Conservation (phyloP, 768 basidiomycete species). For the Tricholoma sp. region DNA sequence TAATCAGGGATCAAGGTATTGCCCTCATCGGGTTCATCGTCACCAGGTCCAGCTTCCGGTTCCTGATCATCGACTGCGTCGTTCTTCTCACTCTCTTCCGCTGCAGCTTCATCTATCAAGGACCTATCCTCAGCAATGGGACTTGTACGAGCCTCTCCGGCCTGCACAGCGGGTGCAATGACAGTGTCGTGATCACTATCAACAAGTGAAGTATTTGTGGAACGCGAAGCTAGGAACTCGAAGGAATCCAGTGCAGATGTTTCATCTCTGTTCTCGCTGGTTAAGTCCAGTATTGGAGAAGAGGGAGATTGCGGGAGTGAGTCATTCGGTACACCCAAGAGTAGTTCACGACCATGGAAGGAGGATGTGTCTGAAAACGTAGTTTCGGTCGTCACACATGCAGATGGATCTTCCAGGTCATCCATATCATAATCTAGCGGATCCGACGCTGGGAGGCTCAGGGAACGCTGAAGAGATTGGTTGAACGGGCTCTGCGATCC, state of each 20-base stretch:
- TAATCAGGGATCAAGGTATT: constrained; percentile 40
- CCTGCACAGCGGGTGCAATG: not conserved
- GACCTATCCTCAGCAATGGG: not conserved
- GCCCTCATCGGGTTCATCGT: not conserved
- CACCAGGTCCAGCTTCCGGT: not conserved
- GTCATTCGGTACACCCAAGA: not conserved
- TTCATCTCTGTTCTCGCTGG: too few species aligned
- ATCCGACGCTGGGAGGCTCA: not conserved
- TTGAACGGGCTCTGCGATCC: not conserved
- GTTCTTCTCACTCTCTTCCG: constrained; percentile 7
- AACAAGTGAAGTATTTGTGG: not conserved
- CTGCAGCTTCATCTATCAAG: not conserved
- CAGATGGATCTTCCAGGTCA: not conserved
- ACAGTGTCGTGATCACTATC: not conserved
- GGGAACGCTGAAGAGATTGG: not conserved
- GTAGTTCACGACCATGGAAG: not conserved
- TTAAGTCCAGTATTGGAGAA: not conserved
- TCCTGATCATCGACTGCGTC: constrained; percentile 4
- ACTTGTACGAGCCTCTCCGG: not conserved
- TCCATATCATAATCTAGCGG: not conserved
- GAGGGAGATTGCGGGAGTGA: not conserved
- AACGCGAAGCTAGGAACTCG: not conserved
- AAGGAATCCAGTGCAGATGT: too few species aligned
- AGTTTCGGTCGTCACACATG: not conserved
- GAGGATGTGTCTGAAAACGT: not conserved